Conservation (phyloP, 768 basidiomycete genomes). For the Suillus spraguei region DNA sequence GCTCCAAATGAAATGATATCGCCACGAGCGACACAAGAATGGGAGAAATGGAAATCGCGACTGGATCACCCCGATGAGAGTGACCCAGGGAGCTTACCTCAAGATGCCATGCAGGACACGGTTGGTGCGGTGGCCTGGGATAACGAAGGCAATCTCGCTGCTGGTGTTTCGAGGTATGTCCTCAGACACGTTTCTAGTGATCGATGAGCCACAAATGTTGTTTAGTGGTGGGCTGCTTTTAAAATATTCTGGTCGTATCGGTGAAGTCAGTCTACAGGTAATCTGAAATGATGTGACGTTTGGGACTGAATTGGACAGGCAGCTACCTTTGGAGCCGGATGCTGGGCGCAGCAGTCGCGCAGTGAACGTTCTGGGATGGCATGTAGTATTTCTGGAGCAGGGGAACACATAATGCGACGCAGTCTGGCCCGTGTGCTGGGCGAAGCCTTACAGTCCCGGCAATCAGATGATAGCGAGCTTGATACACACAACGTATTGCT, state of each 20-base stretch:
- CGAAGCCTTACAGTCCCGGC: slow-evolving; percentile 38
- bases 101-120: slow-evolving; percentile 65
- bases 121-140: slow-evolving; percentile 76
- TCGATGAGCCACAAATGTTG: not conserved
- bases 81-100: slow-evolving; percentile 14
- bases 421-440: slow-evolving; percentile 58
- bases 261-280: slow-evolving; percentile 53
- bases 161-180: slow-evolving; percentile 74
- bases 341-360: slow-evolving; percentile 58
- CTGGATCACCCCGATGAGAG: slow-evolving; percentile 29
- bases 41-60: slow-evolving; percentile 61
- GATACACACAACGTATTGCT: slow-evolving; percentile 63
- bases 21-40: slow-evolving; percentile 50
- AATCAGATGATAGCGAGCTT: slow-evolving; percentile 29
- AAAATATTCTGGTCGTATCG: slow-evolving; percentile 72
- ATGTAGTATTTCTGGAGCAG: slow-evolving; percentile 77
- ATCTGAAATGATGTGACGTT: not conserved
- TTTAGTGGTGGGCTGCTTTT: slow-evolving; percentile 77
- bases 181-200: not conserved
- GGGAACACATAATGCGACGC: slow-evolving; percentile 67
- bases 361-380: slow-evolving; percentile 44
- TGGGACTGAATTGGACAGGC: slow-evolving; percentile 45
- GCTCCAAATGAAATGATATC: slow-evolving; percentile 50
- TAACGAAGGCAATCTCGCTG: slow-evolving; percentile 47
- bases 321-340: slow-evolving; percentile 72